Evolutionary conservation across 2,329 filamentous ascomycete genomes (phyloP).

Genomic region (Elsinoe batatas): DNA sequence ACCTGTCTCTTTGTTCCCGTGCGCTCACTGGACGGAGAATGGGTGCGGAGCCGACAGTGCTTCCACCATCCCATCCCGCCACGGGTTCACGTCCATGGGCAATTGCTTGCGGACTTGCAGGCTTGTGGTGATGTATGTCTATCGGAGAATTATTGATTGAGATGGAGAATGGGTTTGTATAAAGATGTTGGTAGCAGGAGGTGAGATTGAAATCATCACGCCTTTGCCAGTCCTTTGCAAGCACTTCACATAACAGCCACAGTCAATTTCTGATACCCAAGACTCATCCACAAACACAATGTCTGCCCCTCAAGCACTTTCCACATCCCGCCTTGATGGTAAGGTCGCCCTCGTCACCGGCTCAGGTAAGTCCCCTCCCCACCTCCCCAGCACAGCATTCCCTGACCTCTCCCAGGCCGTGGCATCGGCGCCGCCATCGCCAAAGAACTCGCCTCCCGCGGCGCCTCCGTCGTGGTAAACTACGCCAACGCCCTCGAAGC

Average conservation of each 20-base stretch:
- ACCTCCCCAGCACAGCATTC: background rate
- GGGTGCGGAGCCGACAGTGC: constrained; percentile 4
- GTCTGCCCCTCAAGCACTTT: constrained; percentile 27
- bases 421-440: constrained; percentile 60
- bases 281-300: constrained; percentile 22
- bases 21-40: background rate
- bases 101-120: background rate
- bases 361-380: constrained; percentile 32
- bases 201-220: background rate
- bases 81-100: background rate
- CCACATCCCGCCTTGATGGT: constrained; percentile 43
- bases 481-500: constrained; percentile 56
- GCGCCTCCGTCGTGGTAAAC: constrained; percentile 58
- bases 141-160: constrained; percentile 7
- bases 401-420: constrained; percentile 38
- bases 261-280: background rate
- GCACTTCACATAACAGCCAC: background rate
- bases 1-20: background rate
- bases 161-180: constrained; percentile 14
- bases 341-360: constrained; percentile 47
- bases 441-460: constrained; percentile 53
- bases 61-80: constrained; percentile 4
- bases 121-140: background rate
- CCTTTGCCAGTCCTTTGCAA: background rate
- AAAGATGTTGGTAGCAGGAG: background rate